These are phyloP conservation scores for Fremontodendron californicum DNA, from an alignment of 345 rosid species.

Conservation along the genomic window DNA sequence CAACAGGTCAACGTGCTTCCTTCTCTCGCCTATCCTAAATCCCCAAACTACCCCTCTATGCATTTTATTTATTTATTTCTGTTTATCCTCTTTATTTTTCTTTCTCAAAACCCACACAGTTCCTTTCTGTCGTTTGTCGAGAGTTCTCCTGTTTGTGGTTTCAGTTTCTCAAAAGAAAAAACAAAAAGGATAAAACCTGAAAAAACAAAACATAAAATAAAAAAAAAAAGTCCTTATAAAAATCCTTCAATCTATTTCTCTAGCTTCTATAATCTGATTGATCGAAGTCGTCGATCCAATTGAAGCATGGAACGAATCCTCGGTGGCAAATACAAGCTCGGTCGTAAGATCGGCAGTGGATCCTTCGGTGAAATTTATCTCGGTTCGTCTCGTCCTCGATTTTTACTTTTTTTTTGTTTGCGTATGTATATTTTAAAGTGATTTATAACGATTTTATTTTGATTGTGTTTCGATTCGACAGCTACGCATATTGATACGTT, in stretches of 20 bases:
- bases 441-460: neutral
- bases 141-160: conserved; percentile 19
- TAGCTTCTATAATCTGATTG: conserved; percentile 29
- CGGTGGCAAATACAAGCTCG: conserved; percentile 90
- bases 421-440: conserved; percentile 6
- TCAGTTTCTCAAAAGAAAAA: conserved; percentile 15
- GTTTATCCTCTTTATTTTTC: conserved; percentile 13
- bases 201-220: no score
- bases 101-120: neutral
- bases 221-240: neutral
- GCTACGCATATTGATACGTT: conserved; percentile 84
- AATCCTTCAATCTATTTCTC: neutral
- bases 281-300: conserved; percentile 2
- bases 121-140: conserved; percentile 17
- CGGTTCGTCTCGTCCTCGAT: conserved; percentile 35
- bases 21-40: neutral
- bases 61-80: neutral
- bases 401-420: neutral
- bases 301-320: conserved; percentile 61
- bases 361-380: conserved; percentile 92
- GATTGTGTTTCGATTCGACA: conserved; percentile 30
- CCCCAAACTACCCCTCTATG: conserved; percentile 25
- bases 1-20: neutral
- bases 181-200: neutral
- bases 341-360: conserved; percentile 92